Evolutionary conservation across 108 stramenopile species (phyloP), one percentile per base, ranked within the genome.

Genomic region (Discostella stelligeroides): DNA sequence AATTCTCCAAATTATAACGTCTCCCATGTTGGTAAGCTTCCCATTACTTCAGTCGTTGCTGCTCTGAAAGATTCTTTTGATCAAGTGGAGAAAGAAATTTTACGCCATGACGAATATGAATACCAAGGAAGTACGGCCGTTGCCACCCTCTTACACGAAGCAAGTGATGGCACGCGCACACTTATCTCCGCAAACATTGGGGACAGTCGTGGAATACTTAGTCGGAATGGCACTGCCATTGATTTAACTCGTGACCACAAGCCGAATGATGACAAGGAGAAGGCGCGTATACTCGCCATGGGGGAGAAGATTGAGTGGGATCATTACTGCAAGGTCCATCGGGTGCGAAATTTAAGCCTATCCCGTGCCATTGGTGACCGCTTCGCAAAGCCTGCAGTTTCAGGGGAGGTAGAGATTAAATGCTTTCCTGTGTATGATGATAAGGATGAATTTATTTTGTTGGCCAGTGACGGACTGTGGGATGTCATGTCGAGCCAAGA

Each of bases 401-500:
- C 81, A 18, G 84, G 83, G 20, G 89, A 88, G 64, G 88, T 88
- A 14, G 91, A 92, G 23, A 83, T 92, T 48, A 59, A 68, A 49
- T 56, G 55, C 17, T 88, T 88, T 47, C 75, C 75, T 23, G 64
- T 82, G 12, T 42, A 75, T 38, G 73, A 76, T 43, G 73, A 63
- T 30, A 75, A 66, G 68, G 82, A 76, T 39, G 77, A 79, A 30
- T 75, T 82, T 58, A 70, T 82, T 37, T 27, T 82, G 0, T 55
- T 98, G 37, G 98, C 97, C 4, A 91, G 88, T 23, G 98, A 98
- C 77, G 98, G 98, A 0, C 64, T 98, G 21, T 98, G 97, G 97
- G 98, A 98, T 73, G 96, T 97, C 45, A 96, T 98, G 96, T 84
- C 84, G 11, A 96, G 90, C 61, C 87, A 98, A 73, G 97, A 98